These are phyloP conservation scores for Cichorium intybus DNA, from an alignment of 140 eudicot genomes.

Conservation along the genomic window DNA sequence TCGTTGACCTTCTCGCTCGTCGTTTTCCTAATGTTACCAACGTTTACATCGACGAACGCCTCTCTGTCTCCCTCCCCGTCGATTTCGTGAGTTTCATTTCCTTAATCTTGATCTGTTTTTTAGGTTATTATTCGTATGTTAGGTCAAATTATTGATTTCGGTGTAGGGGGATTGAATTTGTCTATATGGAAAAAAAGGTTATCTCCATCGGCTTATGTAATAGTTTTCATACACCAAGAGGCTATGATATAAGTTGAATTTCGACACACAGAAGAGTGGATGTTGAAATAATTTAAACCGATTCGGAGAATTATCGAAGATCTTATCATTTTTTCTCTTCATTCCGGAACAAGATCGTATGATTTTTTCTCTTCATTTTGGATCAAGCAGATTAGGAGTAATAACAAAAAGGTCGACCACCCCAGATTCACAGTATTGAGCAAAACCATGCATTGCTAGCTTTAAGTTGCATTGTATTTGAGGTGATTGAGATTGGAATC, in stretches of 20 bases:
- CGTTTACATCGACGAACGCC: constrained; percentile 71
- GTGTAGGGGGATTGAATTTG: constrained; percentile 1
- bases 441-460: background rate
- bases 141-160: background rate
- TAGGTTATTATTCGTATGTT: background rate
- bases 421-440: constrained; percentile 1
- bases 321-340: background rate
- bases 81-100: constrained; percentile 38
- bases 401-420: background rate
- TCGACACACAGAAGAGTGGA: background rate
- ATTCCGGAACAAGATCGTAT: too few species aligned
- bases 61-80: constrained; percentile 60
- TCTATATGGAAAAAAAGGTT: background rate
- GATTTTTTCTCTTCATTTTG: too few species aligned
- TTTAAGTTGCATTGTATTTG: background rate
- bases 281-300: background rate
- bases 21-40: constrained; percentile 57
- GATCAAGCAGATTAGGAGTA: background rate
- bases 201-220: background rate
- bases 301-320: constrained; percentile 6
- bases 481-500: constrained; percentile 2
- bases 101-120: background rate
- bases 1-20: constrained; percentile 49
- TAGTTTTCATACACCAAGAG: background rate
- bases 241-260: constrained; percentile 1